A percentile compares a stretch with the other conserved stretches of the same genome.
phyloP scores from a whole-genome alignment of 306 rosid genomes.

The Morella rubra region DNA sequence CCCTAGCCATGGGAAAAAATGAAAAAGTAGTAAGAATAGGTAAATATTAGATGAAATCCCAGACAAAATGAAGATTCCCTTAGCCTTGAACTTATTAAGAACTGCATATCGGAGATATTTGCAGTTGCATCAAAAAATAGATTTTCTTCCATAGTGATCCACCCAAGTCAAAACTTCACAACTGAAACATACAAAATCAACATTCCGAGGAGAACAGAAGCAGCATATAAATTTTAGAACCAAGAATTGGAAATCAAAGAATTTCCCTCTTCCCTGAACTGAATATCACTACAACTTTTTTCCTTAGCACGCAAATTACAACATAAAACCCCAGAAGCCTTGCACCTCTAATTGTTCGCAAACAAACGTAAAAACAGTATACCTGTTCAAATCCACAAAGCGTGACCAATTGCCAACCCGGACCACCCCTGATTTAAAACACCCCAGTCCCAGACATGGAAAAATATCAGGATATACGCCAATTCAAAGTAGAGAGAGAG shows the following conservation, averaged over 20 bases:
- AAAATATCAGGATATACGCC: background rate
- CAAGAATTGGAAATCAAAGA: background rate
- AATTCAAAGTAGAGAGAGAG: background rate
- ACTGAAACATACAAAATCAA: background rate
- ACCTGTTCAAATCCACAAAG: background rate
- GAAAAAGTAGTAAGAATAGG: background rate
- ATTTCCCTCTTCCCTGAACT: background rate
- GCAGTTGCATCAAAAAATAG: background rate
- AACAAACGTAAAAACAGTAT: background rate
- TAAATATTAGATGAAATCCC: background rate
- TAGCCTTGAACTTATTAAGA: background rate
- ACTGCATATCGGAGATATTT: background rate
- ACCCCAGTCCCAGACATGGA: background rate
- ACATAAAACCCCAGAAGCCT: background rate
- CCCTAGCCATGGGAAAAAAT: slow-evolving; percentile 1
- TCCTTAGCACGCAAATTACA: background rate
- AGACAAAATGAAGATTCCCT: background rate
- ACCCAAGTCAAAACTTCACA: background rate
- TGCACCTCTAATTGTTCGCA: background rate
- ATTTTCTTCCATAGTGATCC: background rate
- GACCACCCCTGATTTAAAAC: background rate
- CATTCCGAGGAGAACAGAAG: background rate
- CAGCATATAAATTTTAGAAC: background rate
- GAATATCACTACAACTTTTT: background rate
- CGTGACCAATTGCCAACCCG: background rate